phyloP scores from a whole-genome alignment of 495 filamentous ascomycete genomes.

The Podospora fimiseda region DNA sequence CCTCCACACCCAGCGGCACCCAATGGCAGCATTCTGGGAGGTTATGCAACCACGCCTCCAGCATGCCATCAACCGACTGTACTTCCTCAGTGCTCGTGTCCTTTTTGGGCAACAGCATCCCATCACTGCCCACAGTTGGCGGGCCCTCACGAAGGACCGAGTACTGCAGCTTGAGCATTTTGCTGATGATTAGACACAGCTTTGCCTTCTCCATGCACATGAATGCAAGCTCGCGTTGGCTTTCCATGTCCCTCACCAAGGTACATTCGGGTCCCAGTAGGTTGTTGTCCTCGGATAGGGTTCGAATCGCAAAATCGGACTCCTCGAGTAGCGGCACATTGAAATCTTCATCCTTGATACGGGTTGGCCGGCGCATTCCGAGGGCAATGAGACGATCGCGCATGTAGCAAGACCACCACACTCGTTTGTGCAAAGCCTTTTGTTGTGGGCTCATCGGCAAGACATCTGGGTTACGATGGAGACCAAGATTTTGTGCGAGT shows the following conservation, averaged over 20 bases:
- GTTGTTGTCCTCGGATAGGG: conserved; percentile 56
- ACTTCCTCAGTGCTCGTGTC: conserved; percentile 70
- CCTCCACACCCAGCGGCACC: conserved; percentile 39
- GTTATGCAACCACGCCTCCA: conserved; percentile 63
- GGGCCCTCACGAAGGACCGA: conserved; percentile 77
- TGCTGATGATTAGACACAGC: conserved; percentile 77
- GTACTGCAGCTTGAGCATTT: conserved; percentile 80
- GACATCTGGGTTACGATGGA: conserved; percentile 75
- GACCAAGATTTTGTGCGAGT: conserved; percentile 73
- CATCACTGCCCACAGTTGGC: conserved; percentile 66
- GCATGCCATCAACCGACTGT: conserved; percentile 61
- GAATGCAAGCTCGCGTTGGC: conserved; percentile 66
- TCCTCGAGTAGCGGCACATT: conserved; percentile 82
- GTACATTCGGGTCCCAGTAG: conserved; percentile 61
- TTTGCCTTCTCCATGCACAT: conserved; percentile 91
- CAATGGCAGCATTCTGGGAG: conserved; percentile 65
- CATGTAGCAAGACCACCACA: conserved; percentile 95
- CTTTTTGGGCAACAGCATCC: conserved; percentile 88
- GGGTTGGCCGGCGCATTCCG: conserved; percentile 81
- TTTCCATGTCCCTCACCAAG: conserved; percentile 54
- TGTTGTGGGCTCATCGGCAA: conserved; percentile 59
- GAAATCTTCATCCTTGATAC: conserved; percentile 84
- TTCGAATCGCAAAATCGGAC: conserved; percentile 74
- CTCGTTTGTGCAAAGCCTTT: conserved; percentile 77
- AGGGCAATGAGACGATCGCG: conserved; percentile 81